Evolutionary conservation across 2,329 filamentous ascomycete genomes (phyloP).

Genomic region (Xylariales sp.): DNA sequence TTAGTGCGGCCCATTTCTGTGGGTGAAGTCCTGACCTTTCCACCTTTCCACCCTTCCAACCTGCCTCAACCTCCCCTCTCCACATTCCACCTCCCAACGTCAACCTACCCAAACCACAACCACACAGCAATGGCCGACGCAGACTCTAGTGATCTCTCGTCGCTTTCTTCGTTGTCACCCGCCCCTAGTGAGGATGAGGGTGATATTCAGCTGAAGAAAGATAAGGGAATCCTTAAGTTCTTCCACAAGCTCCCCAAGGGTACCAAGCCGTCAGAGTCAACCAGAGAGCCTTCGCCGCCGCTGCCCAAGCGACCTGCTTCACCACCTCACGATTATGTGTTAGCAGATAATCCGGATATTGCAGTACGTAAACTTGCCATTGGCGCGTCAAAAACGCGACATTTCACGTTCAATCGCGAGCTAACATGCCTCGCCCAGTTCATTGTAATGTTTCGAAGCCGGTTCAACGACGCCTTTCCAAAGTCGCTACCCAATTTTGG

Average conservation of each 20-base stretch:
- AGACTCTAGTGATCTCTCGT: conserved; percentile 60
- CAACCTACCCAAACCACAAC: conserved; percentile 7
- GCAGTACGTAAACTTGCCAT: conserved; percentile 62
- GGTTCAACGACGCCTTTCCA: conserved; percentile 85
- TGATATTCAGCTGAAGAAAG: conserved; percentile 45
- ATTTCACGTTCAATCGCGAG: conserved; percentile 39
- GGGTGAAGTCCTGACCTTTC: conserved; percentile 16
- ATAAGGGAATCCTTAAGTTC: conserved; percentile 62
- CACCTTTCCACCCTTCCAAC: conserved; percentile 15
- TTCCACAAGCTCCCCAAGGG: conserved; percentile 54
- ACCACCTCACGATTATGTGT: conserved; percentile 81
- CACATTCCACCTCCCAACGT: conserved; percentile 15
- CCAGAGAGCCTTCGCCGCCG: conserved; percentile 59
- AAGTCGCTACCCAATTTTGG: conserved; percentile 85
- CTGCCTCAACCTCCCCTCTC: conserved; percentile 21
- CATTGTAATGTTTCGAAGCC: conserved; percentile 95
- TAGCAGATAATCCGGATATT: conserved; percentile 88
- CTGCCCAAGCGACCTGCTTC: conserved; percentile 78
- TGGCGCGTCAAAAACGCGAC: conserved; percentile 47
- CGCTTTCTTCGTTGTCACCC: conserved; percentile 47
- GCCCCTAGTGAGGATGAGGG: conserved; percentile 48
- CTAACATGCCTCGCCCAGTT: conserved; percentile 57
- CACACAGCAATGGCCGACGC: conserved; percentile 50
- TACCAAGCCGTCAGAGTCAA: conserved; percentile 32
- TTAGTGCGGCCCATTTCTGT: conserved; percentile 29